Evolutionary conservation across 1,139 yeast species (phyloP).

Genomic region (Sugiyamaella pinicola): DNA sequence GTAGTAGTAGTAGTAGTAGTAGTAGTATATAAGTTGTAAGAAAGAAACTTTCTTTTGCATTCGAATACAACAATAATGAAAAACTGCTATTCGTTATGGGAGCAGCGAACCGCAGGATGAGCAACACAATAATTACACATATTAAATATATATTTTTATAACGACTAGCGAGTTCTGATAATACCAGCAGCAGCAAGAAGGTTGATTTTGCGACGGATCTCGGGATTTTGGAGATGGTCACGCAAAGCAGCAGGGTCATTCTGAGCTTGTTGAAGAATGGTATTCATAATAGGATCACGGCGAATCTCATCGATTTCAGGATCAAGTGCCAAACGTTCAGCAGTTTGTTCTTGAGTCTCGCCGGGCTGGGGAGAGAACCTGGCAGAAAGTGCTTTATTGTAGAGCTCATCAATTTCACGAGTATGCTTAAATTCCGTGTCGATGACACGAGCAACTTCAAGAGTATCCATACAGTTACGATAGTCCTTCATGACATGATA

Average conservation of each 20-base stretch:
- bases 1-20: background rate
- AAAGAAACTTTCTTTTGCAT: background rate
- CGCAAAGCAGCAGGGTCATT: constrained; percentile 95
- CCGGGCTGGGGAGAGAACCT: constrained; percentile 83
- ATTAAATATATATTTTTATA: constrained; percentile 1
- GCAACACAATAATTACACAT: constrained; percentile 5
- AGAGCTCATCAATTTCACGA: constrained; percentile 80
- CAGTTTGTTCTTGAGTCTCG: constrained; percentile 93
- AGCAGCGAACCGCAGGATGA: no score
- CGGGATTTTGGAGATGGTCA: constrained; percentile 98
- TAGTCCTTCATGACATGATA: constrained; percentile 89
- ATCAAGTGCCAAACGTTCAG: constrained; percentile 87
- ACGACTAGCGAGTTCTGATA: constrained; percentile 76
- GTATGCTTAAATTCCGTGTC: constrained; percentile 67
- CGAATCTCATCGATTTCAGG: constrained; percentile 90
- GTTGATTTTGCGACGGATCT: constrained; percentile 83
- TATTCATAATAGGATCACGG: constrained; percentile 97
- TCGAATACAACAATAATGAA: background rate
- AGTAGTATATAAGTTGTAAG: background rate
- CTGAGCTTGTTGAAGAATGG: constrained; percentile 90
- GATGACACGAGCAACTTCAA: constrained; percentile 72
- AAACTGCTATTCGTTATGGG: constrained; percentile 1
- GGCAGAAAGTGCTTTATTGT: constrained; percentile 72
- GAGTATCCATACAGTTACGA: constrained; percentile 77
- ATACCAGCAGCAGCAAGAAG: constrained; percentile 95